Conservation (phyloP, 1,284 basidiomycete species). For the Puccinia brachypodii region DNA sequence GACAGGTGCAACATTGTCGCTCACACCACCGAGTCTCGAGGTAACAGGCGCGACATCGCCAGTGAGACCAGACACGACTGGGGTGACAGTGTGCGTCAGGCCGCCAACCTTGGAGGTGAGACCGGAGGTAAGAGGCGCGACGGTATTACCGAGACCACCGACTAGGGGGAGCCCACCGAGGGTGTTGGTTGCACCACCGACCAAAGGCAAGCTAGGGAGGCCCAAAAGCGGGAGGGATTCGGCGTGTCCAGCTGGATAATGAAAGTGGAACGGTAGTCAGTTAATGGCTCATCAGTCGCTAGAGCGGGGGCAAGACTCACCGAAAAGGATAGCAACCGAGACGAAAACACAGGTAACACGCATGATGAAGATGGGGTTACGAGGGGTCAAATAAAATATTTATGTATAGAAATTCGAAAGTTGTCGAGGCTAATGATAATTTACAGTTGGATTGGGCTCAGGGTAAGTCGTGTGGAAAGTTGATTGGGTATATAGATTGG, state of each 20-base stretch:
- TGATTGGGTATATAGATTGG: background rate
- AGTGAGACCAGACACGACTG: background rate
- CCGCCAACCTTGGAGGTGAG: background rate
- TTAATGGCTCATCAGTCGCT: background rate
- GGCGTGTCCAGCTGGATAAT: background rate
- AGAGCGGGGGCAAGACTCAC: background rate
- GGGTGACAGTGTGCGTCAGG: background rate
- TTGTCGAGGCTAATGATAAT: background rate
- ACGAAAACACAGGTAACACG: conserved; percentile 16
- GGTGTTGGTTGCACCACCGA: background rate
- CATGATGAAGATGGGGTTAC: conserved; percentile 8
- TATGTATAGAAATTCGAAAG: background rate
- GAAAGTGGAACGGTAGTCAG: background rate
- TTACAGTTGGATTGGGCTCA: background rate
- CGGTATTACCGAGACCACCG: background rate
- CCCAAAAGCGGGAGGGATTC: background rate
- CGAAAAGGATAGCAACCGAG: background rate
- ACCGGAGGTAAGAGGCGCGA: background rate
- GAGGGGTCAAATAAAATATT: background rate
- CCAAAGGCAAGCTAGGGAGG: background rate
- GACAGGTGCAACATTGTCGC: background rate
- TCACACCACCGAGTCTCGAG: background rate
- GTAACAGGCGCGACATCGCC: background rate
- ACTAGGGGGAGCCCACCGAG: background rate
- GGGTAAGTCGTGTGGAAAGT: background rate